phyloP scores from a whole-genome alignment of 495 filamentous ascomycete species.

The Haplographium delicatum region DNA sequence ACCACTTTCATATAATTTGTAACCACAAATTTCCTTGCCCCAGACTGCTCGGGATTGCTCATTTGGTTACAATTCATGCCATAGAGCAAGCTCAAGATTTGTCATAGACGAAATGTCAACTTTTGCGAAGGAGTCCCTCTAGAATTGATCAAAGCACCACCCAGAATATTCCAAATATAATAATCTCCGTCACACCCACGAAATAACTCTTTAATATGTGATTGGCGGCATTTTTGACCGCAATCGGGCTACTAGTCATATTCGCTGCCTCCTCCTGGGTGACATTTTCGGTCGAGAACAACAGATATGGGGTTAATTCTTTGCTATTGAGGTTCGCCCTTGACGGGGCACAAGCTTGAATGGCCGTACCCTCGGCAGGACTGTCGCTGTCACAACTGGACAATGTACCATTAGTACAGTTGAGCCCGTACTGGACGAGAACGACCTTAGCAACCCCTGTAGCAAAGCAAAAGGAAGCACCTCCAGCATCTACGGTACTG shows the following conservation, averaged over 20 bases:
- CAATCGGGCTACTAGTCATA: not conserved
- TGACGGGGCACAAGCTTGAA: not conserved
- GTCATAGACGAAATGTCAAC: no score
- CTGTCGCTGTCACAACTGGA: not conserved
- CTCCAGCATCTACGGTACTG: not conserved
- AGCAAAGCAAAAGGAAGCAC: not conserved
- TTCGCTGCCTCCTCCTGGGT: not conserved
- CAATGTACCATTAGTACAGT: conserved; percentile 3
- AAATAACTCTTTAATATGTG: not conserved
- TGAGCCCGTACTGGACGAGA: conserved; percentile 1
- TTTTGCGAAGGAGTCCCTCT: no score
- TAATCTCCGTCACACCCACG: not conserved
- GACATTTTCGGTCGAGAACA: not conserved
- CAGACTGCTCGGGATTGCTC: no score
- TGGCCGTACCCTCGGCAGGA: not conserved
- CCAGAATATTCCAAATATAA: not conserved
- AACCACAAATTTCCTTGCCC: no score
- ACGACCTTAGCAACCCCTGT: not conserved
- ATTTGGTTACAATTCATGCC: no score
- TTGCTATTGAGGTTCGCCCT: not conserved
- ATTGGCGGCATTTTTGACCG: not conserved
- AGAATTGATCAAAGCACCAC: not conserved
- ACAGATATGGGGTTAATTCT: not conserved
- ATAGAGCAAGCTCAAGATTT: no score
- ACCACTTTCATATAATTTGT: no score